Percentiles rank a stretch among this genome's conserved stretches.
phyloP scores from a whole-genome alignment of 768 basidiomycete species.

The Cubamyces lactineus region DNA sequence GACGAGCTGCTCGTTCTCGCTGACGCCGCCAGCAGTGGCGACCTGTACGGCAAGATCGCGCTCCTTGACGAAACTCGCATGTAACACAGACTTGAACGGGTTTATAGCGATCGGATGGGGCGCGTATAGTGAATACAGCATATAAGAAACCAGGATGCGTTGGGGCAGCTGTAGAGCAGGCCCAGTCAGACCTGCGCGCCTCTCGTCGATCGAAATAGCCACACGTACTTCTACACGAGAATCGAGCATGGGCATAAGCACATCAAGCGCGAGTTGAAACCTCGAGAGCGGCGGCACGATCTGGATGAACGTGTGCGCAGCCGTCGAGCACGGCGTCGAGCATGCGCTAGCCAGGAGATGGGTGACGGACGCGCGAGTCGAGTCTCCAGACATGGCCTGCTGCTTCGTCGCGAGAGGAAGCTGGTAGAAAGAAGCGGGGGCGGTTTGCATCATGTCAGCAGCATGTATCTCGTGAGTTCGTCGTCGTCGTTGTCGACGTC shows the following conservation, averaged over 20 bases:
- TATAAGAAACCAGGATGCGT: slow-evolving; percentile 77
- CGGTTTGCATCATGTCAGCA: slow-evolving; percentile 34
- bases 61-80: slow-evolving; percentile 69
- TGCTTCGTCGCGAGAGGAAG: slow-evolving; percentile 35
- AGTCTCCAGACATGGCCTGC: slow-evolving; percentile 41
- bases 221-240: slow-evolving; percentile 56
- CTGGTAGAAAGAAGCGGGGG: slow-evolving; percentile 37
- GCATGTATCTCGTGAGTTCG: slow-evolving; percentile 17
- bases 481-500: slow-evolving; percentile 10
- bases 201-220: slow-evolving; percentile 18
- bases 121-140: slow-evolving; percentile 79
- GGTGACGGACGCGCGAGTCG: slow-evolving; percentile 63
- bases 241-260: slow-evolving; percentile 73
- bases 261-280: slow-evolving; percentile 85
- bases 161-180: slow-evolving; percentile 56
- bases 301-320: slow-evolving; percentile 73
- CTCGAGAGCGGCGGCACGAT: slow-evolving; percentile 76
- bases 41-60: slow-evolving; percentile 59
- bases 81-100: slow-evolving; percentile 77
- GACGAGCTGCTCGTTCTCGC: slow-evolving; percentile 74
- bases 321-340: slow-evolving; percentile 75
- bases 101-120: slow-evolving; percentile 80
- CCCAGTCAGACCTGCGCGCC: not conserved
- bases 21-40: slow-evolving; percentile 50
- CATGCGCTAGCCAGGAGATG: slow-evolving; percentile 70